Percentiles rank a stretch among this genome's conserved stretches.
These are phyloP conservation scores for Talaromyces sp. DNA, from an alignment of 2,329 filamentous ascomycete genomes.

Conservation along the genomic window DNA sequence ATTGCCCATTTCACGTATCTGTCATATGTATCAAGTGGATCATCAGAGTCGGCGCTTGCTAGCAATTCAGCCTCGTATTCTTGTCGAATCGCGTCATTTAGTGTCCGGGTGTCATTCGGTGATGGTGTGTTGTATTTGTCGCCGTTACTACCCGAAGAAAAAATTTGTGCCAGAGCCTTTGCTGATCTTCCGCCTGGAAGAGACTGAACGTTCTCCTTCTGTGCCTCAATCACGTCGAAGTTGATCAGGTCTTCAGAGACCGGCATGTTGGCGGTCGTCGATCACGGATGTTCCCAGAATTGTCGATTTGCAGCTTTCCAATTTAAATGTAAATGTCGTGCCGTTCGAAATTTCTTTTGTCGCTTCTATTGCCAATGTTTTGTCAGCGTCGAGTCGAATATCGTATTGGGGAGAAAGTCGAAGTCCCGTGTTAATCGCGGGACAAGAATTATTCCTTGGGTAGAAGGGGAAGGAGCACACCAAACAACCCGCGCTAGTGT, in stretches of 20 bases:
- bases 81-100: constrained; percentile 74
- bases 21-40: constrained; percentile 92
- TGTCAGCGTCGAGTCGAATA: not conserved
- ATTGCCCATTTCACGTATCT: constrained; percentile 97
- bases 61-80: constrained; percentile 83
- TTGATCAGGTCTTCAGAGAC: constrained; percentile 44
- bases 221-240: constrained; percentile 91
- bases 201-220: constrained; percentile 97
- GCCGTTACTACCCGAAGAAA: constrained; percentile 43
- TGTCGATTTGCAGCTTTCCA: not conserved
- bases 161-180: constrained; percentile 78
- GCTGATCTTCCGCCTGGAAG: constrained; percentile 85
- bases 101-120: constrained; percentile 68
- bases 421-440: not conserved
- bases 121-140: constrained; percentile 60
- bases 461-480: constrained; percentile 7
- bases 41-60: constrained; percentile 79
- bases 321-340: not conserved
- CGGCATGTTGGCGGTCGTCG: constrained; percentile 39
- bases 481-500: constrained; percentile 20
- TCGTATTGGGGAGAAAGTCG: not conserved
- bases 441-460: not conserved
- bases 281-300: not conserved
- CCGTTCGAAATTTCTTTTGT: not conserved
- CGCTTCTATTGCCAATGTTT: not conserved